These are phyloP conservation scores for Neurospora sp. DNA, from an alignment of 495 filamentous ascomycete species.

Conservation along the genomic window DNA sequence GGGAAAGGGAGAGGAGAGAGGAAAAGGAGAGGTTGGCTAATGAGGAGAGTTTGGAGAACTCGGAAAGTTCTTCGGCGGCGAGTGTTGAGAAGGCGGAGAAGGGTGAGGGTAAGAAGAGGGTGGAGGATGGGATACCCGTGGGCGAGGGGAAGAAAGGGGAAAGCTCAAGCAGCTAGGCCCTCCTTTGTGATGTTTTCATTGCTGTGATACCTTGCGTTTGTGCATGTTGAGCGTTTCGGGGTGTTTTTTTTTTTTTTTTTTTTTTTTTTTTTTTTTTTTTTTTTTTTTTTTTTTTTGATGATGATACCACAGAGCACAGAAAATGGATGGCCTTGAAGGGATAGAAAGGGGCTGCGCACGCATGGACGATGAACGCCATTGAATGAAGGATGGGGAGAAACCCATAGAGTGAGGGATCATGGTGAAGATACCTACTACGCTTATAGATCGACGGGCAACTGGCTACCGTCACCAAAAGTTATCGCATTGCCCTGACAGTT, in stretches of 20 bases:
- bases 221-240: neutral
- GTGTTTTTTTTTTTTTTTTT: too few species aligned
- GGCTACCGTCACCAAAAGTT: neutral
- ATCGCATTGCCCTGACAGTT: neutral
- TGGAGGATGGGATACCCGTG: neutral
- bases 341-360: too few species aligned
- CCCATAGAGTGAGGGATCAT: neutral
- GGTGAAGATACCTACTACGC: neutral
- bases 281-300: too few species aligned
- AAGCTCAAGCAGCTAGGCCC: neutral
- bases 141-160: neutral
- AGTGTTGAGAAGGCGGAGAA: neutral
- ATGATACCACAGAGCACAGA: neutral
- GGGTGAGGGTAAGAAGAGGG: neutral
- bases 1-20: constrained; percentile 16
- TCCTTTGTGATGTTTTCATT: neutral
- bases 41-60: neutral
- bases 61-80: neutral
- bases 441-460: neutral
- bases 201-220: neutral
- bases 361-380: neutral
- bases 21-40: neutral
- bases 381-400: neutral
- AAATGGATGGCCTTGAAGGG: accelerated
- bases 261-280: too few species aligned